These are phyloP conservation scores for Sodiomyces alkalinus DNA, from an alignment of 2,329 filamentous ascomycete genomes.

Conservation along the genomic window DNA sequence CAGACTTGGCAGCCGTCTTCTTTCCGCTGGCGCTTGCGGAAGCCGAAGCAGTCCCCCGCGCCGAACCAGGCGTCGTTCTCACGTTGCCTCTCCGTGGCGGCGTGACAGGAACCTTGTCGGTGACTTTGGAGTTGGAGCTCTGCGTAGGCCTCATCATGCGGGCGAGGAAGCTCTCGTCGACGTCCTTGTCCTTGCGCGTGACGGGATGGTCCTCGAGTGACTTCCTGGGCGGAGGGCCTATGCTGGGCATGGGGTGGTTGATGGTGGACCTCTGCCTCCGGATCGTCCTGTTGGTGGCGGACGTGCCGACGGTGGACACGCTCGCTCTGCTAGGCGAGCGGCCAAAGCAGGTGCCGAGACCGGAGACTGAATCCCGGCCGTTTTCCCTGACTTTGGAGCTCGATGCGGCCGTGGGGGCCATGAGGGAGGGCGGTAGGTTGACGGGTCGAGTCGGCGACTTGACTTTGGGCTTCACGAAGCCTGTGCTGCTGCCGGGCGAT, in stretches of 20 bases:
- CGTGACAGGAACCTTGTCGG: conserved; percentile 41
- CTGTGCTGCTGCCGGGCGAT: conserved; percentile 20
- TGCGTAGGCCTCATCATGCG: conserved; percentile 70
- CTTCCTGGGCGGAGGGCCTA: conserved; percentile 45
- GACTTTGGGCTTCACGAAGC: conserved; percentile 41
- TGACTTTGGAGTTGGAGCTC: conserved; percentile 49
- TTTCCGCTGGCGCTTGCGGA: conserved; percentile 8
- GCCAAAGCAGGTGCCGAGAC: conserved; percentile 13
- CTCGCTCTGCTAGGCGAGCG: conserved; percentile 33
- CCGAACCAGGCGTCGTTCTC: conserved; percentile 7
- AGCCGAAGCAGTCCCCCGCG: conserved; percentile 7
- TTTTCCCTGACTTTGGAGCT: conserved; percentile 39
- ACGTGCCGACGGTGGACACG: conserved; percentile 12
- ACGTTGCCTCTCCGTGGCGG: conserved; percentile 27
- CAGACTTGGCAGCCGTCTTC: conserved; percentile 1
- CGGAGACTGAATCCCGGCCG: conserved; percentile 10
- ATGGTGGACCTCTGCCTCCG: conserved; percentile 30
- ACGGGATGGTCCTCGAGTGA: conserved; percentile 29
- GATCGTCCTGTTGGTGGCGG: conserved; percentile 16
- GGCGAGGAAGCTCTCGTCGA: conserved; percentile 60
- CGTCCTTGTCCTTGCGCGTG: conserved; percentile 33
- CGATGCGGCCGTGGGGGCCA: conserved; percentile 54
- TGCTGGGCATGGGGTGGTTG: conserved; percentile 31
- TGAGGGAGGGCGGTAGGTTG: conserved; percentile 50
- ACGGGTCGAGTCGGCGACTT: conserved; percentile 57